Evolutionary conservation across 441 rosid species (phyloP).

Genomic region (Populus hybrid): DNA sequence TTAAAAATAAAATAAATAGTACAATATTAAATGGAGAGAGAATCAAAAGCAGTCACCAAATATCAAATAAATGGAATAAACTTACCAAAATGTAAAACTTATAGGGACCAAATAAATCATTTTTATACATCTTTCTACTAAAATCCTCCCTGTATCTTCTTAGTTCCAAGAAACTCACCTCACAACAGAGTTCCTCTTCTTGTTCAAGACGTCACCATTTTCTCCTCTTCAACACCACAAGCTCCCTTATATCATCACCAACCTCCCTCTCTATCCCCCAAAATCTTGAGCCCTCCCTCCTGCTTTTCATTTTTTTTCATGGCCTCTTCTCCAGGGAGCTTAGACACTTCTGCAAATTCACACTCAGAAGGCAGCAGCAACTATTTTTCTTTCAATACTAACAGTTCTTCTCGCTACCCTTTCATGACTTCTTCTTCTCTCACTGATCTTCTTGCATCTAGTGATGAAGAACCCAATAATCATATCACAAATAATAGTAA

Average conservation of each 20-base stretch:
- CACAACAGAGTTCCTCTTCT: not conserved
- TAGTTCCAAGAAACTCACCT: slow-evolving; percentile 24
- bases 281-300: not conserved
- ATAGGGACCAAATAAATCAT: not conserved
- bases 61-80: not conserved
- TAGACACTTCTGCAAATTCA: slow-evolving; percentile 37
- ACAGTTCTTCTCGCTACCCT: slow-evolving; percentile 31
- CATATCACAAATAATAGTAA: not conserved
- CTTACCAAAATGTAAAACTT: no score
- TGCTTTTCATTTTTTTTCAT: slow-evolving; percentile 5
- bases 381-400: not conserved
- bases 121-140: slow-evolving; percentile 6
- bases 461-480: slow-evolving; percentile 23
- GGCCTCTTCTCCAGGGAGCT: slow-evolving; percentile 38
- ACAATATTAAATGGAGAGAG: not conserved
- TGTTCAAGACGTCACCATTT: slow-evolving; percentile 40
- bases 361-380: slow-evolving; percentile 1
- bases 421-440: slow-evolving; percentile 46
- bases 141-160: slow-evolving; percentile 28
- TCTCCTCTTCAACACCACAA: slow-evolving; percentile 16
- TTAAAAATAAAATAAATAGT: no score
- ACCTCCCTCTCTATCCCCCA: not conserved
- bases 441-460: slow-evolving; percentile 49
- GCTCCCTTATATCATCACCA: not conserved
- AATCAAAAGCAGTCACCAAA: not conserved